These are phyloP conservation scores for Penicillium sp. DNA, from an alignment of 2,329 filamentous ascomycete genomes.

Conservation along the genomic window DNA sequence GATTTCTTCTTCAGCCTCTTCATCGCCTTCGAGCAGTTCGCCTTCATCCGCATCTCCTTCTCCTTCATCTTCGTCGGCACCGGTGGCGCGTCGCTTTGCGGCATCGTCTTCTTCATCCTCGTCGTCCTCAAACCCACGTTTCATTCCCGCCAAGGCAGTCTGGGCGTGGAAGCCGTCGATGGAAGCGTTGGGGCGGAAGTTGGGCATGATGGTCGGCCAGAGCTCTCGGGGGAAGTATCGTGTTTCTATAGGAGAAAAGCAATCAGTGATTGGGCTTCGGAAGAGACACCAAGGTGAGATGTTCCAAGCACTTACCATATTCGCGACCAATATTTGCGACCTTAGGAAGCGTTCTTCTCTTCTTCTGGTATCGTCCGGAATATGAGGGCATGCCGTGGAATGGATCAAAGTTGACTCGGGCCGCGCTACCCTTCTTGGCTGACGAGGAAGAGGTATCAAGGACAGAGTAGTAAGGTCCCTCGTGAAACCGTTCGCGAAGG, in stretches of 20 bases:
- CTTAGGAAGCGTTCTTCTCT: conserved; percentile 61
- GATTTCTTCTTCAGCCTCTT: conserved; percentile 60
- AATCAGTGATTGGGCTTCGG: conserved; percentile 7
- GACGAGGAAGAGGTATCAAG: conserved; percentile 50
- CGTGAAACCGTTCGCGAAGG: conserved; percentile 62
- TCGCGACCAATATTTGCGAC: conserved; percentile 55
- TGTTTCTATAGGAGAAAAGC: conserved; percentile 50
- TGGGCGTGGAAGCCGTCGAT: conserved; percentile 38
- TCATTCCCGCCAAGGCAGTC: conserved; percentile 30
- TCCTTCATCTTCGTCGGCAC: conserved; percentile 39
- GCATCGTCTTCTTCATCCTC: conserved; percentile 49
- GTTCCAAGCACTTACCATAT: conserved; percentile 54
- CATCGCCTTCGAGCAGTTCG: conserved; percentile 45
- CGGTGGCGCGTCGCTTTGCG: conserved; percentile 41
- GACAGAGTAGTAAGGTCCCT: conserved; percentile 65
- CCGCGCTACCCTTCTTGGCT: conserved; percentile 52
- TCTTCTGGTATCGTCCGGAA: conserved; percentile 63
- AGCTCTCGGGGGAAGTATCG: conserved; percentile 66
- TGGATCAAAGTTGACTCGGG: conserved; percentile 61
- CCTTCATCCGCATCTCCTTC: conserved; percentile 40
- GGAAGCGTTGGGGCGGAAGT: conserved; percentile 45
- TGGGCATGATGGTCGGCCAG: conserved; percentile 60
- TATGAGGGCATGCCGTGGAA: conserved; percentile 68
- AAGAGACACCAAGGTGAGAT: background rate
- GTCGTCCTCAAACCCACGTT: conserved; percentile 54